phyloP scores from a whole-genome alignment of 202 grass and related monocot genomes.

The Panicum virgatum region DNA sequence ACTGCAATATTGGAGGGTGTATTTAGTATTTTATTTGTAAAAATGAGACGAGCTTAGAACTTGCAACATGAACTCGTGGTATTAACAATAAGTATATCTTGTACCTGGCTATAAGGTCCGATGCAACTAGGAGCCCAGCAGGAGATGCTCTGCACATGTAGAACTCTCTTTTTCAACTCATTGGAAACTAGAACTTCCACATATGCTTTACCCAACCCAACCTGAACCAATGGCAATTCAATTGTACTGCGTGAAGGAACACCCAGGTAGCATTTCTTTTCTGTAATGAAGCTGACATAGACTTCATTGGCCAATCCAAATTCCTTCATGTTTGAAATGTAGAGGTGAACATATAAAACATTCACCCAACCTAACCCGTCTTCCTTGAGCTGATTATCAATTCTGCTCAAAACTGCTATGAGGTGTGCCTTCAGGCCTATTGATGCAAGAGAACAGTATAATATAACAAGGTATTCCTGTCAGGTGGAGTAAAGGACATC shows the following conservation, averaged over 20 bases:
- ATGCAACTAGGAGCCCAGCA: slow-evolving; percentile 99
- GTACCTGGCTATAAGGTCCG: slow-evolving; percentile 92
- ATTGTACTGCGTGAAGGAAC: slow-evolving; percentile 95
- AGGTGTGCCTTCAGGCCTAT: slow-evolving; percentile 81
- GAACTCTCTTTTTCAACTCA: slow-evolving; percentile 77
- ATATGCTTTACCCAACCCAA: slow-evolving; percentile 67
- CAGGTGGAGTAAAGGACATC: background rate
- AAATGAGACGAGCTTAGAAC: background rate
- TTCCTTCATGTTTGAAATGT: slow-evolving; percentile 90
- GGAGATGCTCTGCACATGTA: slow-evolving; percentile 98
- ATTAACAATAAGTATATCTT: background rate
- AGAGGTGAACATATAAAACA: slow-evolving; percentile 93
- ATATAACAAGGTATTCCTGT: slow-evolving; percentile 6
- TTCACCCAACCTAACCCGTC: slow-evolving; percentile 81
- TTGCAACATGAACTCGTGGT: slow-evolving; percentile 5
- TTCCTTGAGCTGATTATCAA: slow-evolving; percentile 70
- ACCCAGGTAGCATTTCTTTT: slow-evolving; percentile 81
- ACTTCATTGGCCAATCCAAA: slow-evolving; percentile 87
- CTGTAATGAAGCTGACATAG: slow-evolving; percentile 89
- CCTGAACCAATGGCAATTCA: slow-evolving; percentile 70
- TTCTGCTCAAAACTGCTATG: slow-evolving; percentile 68
- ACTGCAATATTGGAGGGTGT: no score
- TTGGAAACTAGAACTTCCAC: slow-evolving; percentile 84
- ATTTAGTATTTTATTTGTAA: background rate
- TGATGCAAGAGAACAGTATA: slow-evolving; percentile 14